Evolutionary conservation across 2,329 filamentous ascomycete species (phyloP).

Genomic region (Aspergillus sp.): DNA sequence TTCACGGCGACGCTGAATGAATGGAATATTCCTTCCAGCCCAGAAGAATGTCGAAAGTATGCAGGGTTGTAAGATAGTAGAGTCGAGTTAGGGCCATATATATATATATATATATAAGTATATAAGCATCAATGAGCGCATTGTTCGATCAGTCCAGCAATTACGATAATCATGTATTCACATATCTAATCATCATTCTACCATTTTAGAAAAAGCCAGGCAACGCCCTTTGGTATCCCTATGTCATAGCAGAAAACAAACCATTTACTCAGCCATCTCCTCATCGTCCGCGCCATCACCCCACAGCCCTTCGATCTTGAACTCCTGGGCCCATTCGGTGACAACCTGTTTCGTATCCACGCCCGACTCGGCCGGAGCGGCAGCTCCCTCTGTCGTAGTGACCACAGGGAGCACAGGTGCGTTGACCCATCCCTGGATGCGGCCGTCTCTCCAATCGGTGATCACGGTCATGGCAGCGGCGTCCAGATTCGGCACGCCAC

Average conservation of each 20-base stretch:
- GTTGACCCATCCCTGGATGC: constrained; percentile 89
- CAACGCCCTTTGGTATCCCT: constrained; percentile 33
- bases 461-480: constrained; percentile 90
- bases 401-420: constrained; percentile 66
- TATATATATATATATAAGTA: too few species aligned
- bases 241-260: constrained; percentile 23
- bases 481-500: constrained; percentile 84
- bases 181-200: constrained; percentile 9
- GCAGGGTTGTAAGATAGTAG: too few species aligned
- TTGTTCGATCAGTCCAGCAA: too few species aligned
- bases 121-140: too few species aligned
- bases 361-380: constrained; percentile 30
- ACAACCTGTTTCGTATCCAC: constrained; percentile 83
- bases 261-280: constrained; percentile 40
- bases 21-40: too few species aligned
- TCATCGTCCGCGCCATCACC: constrained; percentile 58
- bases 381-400: constrained; percentile 35
- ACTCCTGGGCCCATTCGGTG: constrained; percentile 89
- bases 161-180: neutral
- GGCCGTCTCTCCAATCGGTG: constrained; percentile 93
- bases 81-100: too few species aligned
- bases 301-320: constrained; percentile 91
- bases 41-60: too few species aligned
- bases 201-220: constrained; percentile 9
- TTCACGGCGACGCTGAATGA: too few species aligned